A percentile compares a stretch with the other conserved stretches of the same genome.
Conservation (phyloP, 805 yeast genomes). For the Ogataea saltuana region DNA sequence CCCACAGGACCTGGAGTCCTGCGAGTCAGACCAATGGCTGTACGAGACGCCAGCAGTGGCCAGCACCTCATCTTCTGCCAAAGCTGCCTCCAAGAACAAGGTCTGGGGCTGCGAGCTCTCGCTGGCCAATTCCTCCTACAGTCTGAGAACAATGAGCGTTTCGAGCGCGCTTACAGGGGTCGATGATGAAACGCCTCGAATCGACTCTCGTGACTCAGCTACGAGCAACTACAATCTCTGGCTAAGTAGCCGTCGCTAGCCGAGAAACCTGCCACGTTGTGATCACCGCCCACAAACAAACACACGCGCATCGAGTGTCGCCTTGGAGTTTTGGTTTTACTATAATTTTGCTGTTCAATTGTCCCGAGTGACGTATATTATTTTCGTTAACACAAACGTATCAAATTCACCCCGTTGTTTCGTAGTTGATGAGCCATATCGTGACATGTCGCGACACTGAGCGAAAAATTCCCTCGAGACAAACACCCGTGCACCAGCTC, state of each 20-base stretch:
- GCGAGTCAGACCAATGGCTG: constrained; percentile 13
- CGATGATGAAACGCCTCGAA: neutral
- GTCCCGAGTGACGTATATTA: constrained; percentile 4
- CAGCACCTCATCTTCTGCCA: neutral
- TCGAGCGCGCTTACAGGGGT: constrained; percentile 6
- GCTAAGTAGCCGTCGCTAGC: constrained; percentile 9
- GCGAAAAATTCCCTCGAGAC: too few species aligned
- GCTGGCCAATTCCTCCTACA: constrained; percentile 10
- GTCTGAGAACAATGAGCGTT: constrained; percentile 4
- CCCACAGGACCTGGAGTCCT: constrained; percentile 5
- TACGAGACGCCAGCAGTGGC: constrained; percentile 18
- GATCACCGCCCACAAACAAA: neutral
- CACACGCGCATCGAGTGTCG: neutral
- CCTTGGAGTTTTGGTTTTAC: neutral
- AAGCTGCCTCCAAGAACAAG: neutral
- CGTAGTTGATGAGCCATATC: too few species aligned
- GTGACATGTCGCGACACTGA: too few species aligned
- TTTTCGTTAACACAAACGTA: neutral
- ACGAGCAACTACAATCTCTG: constrained; percentile 20
- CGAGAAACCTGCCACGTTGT: neutral
- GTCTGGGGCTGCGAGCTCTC: constrained; percentile 21
- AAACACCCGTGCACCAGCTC: constrained; percentile 2
- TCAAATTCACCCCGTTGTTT: too few species aligned
- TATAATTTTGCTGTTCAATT: neutral
- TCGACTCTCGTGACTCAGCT: constrained; percentile 12